Percentiles rank a stretch among this genome's conserved stretches.
phyloP scores from a whole-genome alignment of 208 protist species.

The Acanthamoeba castellanii region DNA sequence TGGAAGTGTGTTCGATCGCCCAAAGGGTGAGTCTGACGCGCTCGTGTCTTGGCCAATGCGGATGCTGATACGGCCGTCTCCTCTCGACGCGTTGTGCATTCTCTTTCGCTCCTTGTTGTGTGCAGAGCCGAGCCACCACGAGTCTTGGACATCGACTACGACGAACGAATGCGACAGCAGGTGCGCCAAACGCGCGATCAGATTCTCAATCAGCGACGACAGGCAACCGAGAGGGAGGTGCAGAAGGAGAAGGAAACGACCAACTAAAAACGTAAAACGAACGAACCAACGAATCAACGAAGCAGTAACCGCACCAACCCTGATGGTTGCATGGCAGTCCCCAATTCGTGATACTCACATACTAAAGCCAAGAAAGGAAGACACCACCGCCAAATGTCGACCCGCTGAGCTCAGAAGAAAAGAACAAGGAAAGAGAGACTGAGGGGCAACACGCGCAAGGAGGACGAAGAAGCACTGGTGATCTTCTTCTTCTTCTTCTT shows the following conservation, averaged over 20 bases:
- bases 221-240: background rate
- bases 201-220: background rate
- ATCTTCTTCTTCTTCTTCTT: too few species aligned
- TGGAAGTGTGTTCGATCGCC: background rate
- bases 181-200: background rate
- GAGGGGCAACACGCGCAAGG: background rate
- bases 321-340: too few species aligned
- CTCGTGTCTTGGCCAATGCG: background rate
- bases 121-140: background rate
- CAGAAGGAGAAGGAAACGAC: too few species aligned
- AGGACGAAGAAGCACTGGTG: background rate
- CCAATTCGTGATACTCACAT: background rate
- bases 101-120: background rate
- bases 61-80: background rate
- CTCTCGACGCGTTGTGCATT: background rate
- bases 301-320: too few species aligned
- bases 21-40: background rate
- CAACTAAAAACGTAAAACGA: too few species aligned
- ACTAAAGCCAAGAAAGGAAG: background rate
- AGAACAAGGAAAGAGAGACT: background rate
- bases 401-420: background rate
- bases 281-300: too few species aligned
- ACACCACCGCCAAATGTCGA: background rate
- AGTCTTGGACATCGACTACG: background rate
- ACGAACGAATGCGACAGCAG: background rate